Evolutionary conservation across 352 stramenopile species (phyloP).

Genomic region (Pythium sp.): DNA sequence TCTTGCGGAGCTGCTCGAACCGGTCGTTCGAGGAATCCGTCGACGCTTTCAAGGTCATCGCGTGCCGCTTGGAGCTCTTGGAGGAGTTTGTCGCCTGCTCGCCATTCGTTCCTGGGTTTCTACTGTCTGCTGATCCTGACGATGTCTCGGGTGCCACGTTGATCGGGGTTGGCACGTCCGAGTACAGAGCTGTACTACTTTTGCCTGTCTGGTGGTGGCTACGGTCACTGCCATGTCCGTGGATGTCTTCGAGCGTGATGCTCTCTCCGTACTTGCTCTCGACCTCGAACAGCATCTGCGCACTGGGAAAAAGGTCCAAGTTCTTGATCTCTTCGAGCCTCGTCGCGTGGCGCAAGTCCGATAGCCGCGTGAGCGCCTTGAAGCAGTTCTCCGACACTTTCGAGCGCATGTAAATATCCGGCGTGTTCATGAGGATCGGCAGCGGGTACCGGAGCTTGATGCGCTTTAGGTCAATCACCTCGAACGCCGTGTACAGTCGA

Average conservation of each 20-base stretch:
- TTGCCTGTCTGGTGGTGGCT: background rate
- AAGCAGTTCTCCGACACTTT: constrained; percentile 86
- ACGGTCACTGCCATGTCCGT: constrained; percentile 34
- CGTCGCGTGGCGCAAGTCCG: constrained; percentile 55
- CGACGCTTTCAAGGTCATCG: constrained; percentile 50
- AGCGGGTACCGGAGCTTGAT: constrained; percentile 87
- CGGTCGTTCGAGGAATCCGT: constrained; percentile 71
- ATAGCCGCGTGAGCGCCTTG: constrained; percentile 66
- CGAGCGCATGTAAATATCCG: constrained; percentile 89
- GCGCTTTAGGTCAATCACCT: constrained; percentile 83
- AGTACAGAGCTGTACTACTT: background rate
- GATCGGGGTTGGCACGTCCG: constrained; percentile 1
- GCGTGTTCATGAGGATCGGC: constrained; percentile 51
- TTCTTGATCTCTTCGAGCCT: constrained; percentile 56
- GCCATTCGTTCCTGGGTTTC: background rate
- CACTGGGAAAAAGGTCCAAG: constrained; percentile 74
- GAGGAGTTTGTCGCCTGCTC: background rate
- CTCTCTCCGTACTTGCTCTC: constrained; percentile 92
- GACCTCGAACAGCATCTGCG: constrained; percentile 76
- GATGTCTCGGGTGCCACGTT: background rate
- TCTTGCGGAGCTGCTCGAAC: constrained; percentile 56
- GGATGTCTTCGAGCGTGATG: constrained; percentile 87
- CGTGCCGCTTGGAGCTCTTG: constrained; percentile 13
- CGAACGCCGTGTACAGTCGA: constrained; percentile 84
- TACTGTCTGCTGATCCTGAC: background rate